Conservation (phyloP, 1,139 yeast genomes). For the Torulaspora pretoriensis region DNA sequence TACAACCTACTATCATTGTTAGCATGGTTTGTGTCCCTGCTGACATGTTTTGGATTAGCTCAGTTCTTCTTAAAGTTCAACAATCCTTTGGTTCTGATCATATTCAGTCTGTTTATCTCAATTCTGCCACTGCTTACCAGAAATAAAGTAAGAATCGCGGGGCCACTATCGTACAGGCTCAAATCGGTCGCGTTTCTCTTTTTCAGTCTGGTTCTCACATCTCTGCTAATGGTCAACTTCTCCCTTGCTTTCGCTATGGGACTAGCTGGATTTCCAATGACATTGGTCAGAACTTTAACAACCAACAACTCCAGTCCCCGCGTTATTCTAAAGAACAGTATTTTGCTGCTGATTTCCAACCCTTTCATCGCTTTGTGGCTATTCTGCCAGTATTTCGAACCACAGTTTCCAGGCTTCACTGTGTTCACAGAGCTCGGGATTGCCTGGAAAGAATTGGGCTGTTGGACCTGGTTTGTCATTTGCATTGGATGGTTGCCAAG, state of each 20-base stretch:
- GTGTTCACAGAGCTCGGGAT: slow-evolving; percentile 50
- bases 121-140: slow-evolving; percentile 19
- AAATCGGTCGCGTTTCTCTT: slow-evolving; percentile 49
- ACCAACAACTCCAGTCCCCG: background rate
- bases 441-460: slow-evolving; percentile 67
- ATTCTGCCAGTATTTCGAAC: slow-evolving; percentile 37
- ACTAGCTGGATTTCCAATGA: slow-evolving; percentile 63
- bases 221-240: slow-evolving; percentile 78
- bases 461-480: slow-evolving; percentile 84
- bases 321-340: slow-evolving; percentile 25
- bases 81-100: slow-evolving; percentile 15
- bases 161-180: slow-evolving; percentile 28
- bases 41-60: slow-evolving; percentile 29
- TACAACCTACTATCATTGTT: slow-evolving; percentile 23
- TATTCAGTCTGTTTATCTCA: slow-evolving; percentile 18
- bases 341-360: slow-evolving; percentile 47
- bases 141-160: slow-evolving; percentile 21
- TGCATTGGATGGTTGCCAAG: slow-evolving; percentile 78
- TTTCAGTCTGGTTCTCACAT: slow-evolving; percentile 65
- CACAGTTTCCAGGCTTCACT: slow-evolving; percentile 38
- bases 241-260: slow-evolving; percentile 74
- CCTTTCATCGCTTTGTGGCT: slow-evolving; percentile 48
- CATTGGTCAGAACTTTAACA: slow-evolving; percentile 45
- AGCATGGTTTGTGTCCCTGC: slow-evolving; percentile 17
- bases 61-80: slow-evolving; percentile 23